Conservation (phyloP, 1,139 yeast species). For the Geotrichum bryndzae region DNA sequence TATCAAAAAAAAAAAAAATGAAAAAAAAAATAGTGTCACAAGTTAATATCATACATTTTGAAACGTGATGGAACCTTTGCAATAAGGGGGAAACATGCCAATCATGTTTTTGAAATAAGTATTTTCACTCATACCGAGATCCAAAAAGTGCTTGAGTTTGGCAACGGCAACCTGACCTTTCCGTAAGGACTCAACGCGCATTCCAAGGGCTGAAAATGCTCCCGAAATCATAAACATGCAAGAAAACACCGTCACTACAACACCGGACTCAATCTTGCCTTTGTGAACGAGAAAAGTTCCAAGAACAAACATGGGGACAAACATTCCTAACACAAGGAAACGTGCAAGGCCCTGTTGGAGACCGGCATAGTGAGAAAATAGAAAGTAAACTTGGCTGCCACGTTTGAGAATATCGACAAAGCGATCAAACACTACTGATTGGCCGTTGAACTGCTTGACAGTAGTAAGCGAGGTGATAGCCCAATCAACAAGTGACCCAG, state of each 20-base stretch:
- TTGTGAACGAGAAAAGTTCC: slow-evolving; percentile 61
- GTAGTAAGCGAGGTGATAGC: slow-evolving; percentile 52
- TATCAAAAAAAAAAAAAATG: not conserved
- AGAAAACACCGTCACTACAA: slow-evolving; percentile 76
- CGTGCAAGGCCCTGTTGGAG: slow-evolving; percentile 56
- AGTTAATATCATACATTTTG: slow-evolving; percentile 37
- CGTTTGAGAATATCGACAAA: slow-evolving; percentile 40
- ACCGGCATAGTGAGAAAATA: slow-evolving; percentile 46
- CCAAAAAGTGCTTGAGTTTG: slow-evolving; percentile 18
- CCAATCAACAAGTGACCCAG: slow-evolving; percentile 68
- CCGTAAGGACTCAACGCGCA: slow-evolving; percentile 25
- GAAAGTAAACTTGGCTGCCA: slow-evolving; percentile 47
- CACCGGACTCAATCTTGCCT: slow-evolving; percentile 48
- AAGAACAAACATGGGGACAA: slow-evolving; percentile 89
- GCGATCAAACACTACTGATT: slow-evolving; percentile 44
- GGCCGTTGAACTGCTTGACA: slow-evolving; percentile 59
- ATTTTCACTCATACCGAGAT: slow-evolving; percentile 16
- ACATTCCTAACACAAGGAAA: slow-evolving; percentile 59
- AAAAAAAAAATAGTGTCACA: not conserved
- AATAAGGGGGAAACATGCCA: slow-evolving; percentile 34
- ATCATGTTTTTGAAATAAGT: slow-evolving; percentile 19
- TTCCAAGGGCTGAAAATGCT: slow-evolving; percentile 36
- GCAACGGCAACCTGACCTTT: slow-evolving; percentile 28
- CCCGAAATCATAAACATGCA: slow-evolving; percentile 69
- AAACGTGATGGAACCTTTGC: slow-evolving; percentile 47